Evolutionary conservation across 208 protist genomes (phyloP).

Genomic region (Wallacemonas sp.): DNA sequence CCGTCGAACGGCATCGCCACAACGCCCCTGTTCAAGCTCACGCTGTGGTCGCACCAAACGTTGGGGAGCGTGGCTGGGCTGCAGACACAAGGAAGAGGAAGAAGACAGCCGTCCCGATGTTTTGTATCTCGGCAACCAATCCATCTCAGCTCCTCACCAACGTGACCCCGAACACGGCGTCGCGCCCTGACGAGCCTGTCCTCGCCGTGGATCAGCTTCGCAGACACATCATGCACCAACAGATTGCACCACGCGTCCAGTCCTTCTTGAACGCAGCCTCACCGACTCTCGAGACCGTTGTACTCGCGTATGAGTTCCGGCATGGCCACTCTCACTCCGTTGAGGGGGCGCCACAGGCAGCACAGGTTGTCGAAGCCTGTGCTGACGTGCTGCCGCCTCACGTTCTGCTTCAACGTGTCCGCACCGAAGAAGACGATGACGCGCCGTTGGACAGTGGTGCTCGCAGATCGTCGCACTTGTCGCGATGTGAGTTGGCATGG

Average conservation of each 20-base stretch:
- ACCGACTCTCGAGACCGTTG: background rate
- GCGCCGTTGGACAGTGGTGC: background rate
- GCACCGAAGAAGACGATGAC: background rate
- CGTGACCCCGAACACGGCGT: too few relatives aligned
- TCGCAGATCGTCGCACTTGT: background rate
- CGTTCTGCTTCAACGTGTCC: background rate
- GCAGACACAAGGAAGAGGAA: too few relatives aligned
- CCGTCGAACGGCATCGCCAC: constrained; percentile 1
- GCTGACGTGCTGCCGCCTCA: background rate
- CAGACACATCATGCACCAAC: background rate
- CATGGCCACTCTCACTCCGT: too few relatives aligned
- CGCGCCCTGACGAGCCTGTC: background rate
- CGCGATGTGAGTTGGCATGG: background rate
- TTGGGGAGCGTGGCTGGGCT: background rate
- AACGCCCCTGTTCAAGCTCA: background rate
- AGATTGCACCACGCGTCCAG: constrained; percentile 3
- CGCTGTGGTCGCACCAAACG: background rate
- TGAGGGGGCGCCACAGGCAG: too few relatives aligned
- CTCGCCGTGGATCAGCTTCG: background rate
- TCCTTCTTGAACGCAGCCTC: background rate
- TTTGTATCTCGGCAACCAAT: too few relatives aligned
- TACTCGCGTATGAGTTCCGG: too few relatives aligned
- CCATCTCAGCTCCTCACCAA: too few relatives aligned
- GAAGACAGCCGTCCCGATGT: too few relatives aligned
- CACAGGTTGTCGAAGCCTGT: background rate